These are phyloP conservation scores for Leishmania arabica DNA, from an alignment of 208 protist species.

Conservation along the genomic window DNA sequence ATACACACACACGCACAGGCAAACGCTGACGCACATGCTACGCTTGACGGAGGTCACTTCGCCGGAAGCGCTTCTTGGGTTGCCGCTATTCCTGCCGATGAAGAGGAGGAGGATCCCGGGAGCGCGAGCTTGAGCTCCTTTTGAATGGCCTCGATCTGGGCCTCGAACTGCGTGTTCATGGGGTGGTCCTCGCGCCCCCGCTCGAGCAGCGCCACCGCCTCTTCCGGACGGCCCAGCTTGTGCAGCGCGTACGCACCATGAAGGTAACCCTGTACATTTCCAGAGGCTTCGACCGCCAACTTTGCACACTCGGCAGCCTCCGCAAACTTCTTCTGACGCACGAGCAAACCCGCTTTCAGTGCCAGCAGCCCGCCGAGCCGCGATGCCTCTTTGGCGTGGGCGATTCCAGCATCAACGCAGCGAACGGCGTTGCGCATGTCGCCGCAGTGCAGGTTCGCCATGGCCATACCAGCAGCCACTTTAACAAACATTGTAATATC, in stretches of 20 bases:
- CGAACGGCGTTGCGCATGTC: constrained; percentile 74
- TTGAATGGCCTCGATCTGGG: constrained; percentile 49
- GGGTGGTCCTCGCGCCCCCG: constrained; percentile 65
- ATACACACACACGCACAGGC: not conserved
- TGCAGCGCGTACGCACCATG: constrained; percentile 79
- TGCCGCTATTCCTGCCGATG: not conserved
- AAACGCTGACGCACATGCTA: not conserved
- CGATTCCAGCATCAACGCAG: constrained; percentile 73
- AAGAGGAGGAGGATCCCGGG: constrained; percentile 10
- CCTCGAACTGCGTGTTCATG: constrained; percentile 60
- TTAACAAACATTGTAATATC: constrained; percentile 86
- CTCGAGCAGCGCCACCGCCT: constrained; percentile 70
- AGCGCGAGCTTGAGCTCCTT: constrained; percentile 50
- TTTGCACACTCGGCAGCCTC: constrained; percentile 64
- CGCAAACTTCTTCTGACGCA: constrained; percentile 72
- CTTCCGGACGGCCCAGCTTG: constrained; percentile 46
- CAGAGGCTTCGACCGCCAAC: constrained; percentile 62
- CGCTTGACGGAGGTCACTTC: not conserved
- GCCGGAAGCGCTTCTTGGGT: not conserved
- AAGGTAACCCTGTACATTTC: constrained; percentile 83
- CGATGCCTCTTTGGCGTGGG: constrained; percentile 59
- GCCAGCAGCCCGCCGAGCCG: constrained; percentile 79
- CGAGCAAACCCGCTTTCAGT: constrained; percentile 79
- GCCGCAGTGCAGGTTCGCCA: constrained; percentile 82
- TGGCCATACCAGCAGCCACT: constrained; percentile 74